These are phyloP conservation scores for Vitis hybrid DNA, from an alignment of 177 flowering plant genomes.

Conservation along the genomic window DNA sequence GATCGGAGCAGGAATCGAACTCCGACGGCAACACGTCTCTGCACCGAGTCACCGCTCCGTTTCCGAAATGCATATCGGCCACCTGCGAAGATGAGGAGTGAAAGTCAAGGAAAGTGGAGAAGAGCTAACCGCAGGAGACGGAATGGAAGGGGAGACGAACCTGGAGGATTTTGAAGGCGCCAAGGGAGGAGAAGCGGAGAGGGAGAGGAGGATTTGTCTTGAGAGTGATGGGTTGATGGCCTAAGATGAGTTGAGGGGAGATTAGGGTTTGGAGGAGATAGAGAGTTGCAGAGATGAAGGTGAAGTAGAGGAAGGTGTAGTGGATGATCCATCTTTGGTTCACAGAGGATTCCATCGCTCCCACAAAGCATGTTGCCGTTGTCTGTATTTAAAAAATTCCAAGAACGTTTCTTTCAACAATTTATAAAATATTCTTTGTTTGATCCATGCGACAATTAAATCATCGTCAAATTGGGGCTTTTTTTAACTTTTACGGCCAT, in stretches of 20 bases:
- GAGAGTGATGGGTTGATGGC: conserved; percentile 28
- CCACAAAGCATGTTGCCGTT: too few species aligned
- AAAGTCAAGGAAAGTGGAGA: background rate
- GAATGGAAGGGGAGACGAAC: conserved; percentile 17
- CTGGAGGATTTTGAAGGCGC: conserved; percentile 93
- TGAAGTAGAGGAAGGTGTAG: conserved; percentile 29
- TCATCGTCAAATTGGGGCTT: too few species aligned
- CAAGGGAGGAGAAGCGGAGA: conserved; percentile 67
- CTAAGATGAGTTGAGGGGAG: conserved; percentile 28
- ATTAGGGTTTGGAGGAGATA: conserved; percentile 36
- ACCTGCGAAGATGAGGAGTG: conserved; percentile 31
- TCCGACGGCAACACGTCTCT: conserved; percentile 58
- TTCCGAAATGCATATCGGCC: conserved; percentile 90
- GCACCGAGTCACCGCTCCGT: conserved; percentile 66
- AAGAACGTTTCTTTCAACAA: too few species aligned
- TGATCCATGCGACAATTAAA: too few species aligned
- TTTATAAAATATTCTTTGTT: too few species aligned
- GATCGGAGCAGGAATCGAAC: conserved; percentile 66
- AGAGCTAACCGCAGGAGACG: too few species aligned
- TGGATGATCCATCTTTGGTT: too few species aligned
- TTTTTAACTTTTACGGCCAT: too few species aligned
- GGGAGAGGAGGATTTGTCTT: conserved; percentile 63
- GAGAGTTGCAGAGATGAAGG: conserved; percentile 24
- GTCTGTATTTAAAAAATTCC: too few species aligned
- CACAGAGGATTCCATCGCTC: too few species aligned